Evolutionary conservation across 1,284 basidiomycete species (phyloP), one percentile per base, ranked within the genome.

Genomic region (Xerocomus nothofagi): DNA sequence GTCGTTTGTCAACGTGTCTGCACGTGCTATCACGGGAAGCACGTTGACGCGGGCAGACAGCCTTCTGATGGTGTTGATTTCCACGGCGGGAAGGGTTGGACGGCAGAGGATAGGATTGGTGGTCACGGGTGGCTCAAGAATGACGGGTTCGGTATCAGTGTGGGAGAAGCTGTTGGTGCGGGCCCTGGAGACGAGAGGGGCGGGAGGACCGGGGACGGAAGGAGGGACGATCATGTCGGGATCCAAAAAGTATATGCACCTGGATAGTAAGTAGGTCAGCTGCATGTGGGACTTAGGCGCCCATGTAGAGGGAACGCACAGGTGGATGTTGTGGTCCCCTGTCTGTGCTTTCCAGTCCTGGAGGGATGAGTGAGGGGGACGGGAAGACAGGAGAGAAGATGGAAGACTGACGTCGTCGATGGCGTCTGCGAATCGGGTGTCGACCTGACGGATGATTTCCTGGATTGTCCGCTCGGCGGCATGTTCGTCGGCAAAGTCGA

Each of bases 11-110:
- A 98, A 79, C 47, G 87, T 86, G 73, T 98, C 95, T 39, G 92
- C 87, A 62, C 93, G 88, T 56, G 93, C 91, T 60, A 98, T 88
- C 61, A 98, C 91, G 49, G 95, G 94, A 57, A 98, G 88, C 49
- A 98, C 84, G 73, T 98, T 98, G 71, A 97, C 93, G 64, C 93
- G 88, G 59, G 84, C 81, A 66, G 93, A 94, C 57, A 98, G 77
- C 43, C 89, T 81, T 60, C 89, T 84, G 74, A 98, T 97, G 64
- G 92, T 90, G 64, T 86, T 83, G 62, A 97, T 88, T 74, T 98
- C 94, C 54, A 87, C 79, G 38, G 81, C 74, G 48, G 86, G 85
- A 39, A 88, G 74, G 37, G 80, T 78, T 34, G 84, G 80, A 43
- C 81, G 78, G 56, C 77, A 81, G 40, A 82, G 74, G 51, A 80